Evolutionary conservation across 768 basidiomycete genomes (phyloP).

Genomic region (Boletellus ananiceps): DNA sequence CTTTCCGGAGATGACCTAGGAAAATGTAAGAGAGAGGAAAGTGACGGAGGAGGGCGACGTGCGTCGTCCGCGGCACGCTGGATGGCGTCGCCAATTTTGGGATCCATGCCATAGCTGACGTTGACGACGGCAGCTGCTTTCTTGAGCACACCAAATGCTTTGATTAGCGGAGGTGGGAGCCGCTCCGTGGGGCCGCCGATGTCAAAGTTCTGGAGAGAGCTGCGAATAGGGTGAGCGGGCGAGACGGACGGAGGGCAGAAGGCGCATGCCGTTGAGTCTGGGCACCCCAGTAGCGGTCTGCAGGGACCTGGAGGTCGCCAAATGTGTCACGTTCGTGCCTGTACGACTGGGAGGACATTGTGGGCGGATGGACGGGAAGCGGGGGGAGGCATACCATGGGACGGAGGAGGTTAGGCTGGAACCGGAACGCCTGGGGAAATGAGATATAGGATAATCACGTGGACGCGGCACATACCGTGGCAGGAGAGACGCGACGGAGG

Average conservation of each 20-base stretch:
- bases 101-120: constrained; percentile 83
- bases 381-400: constrained; percentile 32
- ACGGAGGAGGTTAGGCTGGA: background rate
- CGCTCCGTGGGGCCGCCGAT: constrained; percentile 94
- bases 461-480: constrained; percentile 4
- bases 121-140: constrained; percentile 95
- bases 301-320: constrained; percentile 87
- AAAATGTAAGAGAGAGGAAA: background rate
- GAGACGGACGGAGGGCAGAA: background rate
- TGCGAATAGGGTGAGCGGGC: constrained; percentile 27
- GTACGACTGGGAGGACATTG: constrained; percentile 41
- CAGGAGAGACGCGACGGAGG: constrained; percentile 8
- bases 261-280: constrained; percentile 83
- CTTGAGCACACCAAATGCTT: constrained; percentile 96
- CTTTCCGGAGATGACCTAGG: constrained; percentile 91
- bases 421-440: background rate
- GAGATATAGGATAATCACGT: constrained; percentile 12
- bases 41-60: constrained; percentile 18
- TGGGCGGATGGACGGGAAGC: background rate
- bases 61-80: constrained; percentile 93
- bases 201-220: constrained; percentile 96
- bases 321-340: constrained; percentile 92
- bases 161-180: constrained; percentile 91
- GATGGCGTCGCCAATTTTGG: constrained; percentile 83
- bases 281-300: constrained; percentile 93